Conservation (phyloP, 768 basidiomycete species). For the Trametes elegans region DNA sequence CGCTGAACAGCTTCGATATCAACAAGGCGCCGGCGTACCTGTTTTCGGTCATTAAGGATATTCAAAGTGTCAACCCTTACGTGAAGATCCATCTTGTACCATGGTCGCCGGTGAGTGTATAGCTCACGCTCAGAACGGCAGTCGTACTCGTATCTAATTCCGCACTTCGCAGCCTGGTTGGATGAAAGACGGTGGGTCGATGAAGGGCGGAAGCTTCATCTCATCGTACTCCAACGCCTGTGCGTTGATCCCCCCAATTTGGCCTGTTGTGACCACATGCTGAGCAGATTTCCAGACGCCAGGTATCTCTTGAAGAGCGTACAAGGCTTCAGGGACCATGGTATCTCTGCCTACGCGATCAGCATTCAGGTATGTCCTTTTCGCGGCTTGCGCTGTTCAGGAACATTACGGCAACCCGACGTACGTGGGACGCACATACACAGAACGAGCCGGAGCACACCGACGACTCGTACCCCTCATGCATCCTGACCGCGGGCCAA, state of each 20-base stretch:
- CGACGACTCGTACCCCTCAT: constrained; percentile 68
- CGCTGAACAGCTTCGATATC: constrained; percentile 56
- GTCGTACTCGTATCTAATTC: background rate
- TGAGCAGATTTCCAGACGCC: constrained; percentile 57
- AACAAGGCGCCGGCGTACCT: constrained; percentile 57
- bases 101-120: constrained; percentile 69
- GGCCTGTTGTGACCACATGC: no score
- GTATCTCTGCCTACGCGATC: constrained; percentile 61
- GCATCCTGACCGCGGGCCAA: constrained; percentile 48
- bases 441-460: constrained; percentile 57
- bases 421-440: no score
- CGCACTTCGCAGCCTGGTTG: constrained; percentile 83
- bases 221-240: constrained; percentile 47
- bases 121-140: background rate
- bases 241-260: constrained; percentile 34
- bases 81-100: constrained; percentile 61
- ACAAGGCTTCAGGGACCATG: constrained; percentile 63
- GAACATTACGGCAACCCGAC: no score
- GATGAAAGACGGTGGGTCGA: constrained; percentile 69
- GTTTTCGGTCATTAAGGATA: constrained; percentile 64
- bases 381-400: background rate
- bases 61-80: constrained; percentile 51
- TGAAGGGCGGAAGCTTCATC: constrained; percentile 62
- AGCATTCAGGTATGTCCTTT: constrained; percentile 42
- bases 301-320: constrained; percentile 72